Evolutionary conservation across 2,329 filamentous ascomycete species (phyloP).

Genomic region (Iodosphaeria phyllophila): DNA sequence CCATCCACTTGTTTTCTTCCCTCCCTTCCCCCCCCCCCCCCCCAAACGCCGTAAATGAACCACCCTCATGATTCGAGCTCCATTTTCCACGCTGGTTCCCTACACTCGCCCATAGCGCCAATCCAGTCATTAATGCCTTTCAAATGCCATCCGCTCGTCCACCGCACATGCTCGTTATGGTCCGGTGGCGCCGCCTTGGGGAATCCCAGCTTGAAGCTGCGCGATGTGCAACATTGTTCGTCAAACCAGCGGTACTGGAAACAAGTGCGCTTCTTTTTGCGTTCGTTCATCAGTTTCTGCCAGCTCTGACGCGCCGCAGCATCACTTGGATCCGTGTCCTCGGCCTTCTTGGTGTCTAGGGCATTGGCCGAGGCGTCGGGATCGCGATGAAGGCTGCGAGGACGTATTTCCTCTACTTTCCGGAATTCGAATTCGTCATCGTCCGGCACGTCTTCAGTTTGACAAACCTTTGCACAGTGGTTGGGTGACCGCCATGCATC

Average conservation of each 20-base stretch:
- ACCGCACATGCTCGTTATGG: conserved; percentile 13
- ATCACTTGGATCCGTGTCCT: conserved; percentile 10
- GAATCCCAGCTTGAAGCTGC: conserved; percentile 23
- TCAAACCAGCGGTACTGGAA: conserved; percentile 28
- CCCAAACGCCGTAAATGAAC: neutral
- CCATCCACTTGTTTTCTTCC: no score
- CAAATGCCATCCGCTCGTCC: conserved; percentile 25
- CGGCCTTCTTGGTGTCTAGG: conserved; percentile 10
- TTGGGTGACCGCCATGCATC: conserved; percentile 24
- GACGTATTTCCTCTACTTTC: conserved; percentile 1
- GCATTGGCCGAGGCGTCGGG: conserved; percentile 10
- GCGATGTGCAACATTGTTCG: conserved; percentile 22
- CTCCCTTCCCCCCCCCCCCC: no score
- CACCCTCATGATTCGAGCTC: conserved; percentile 9
- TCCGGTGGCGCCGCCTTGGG: conserved; percentile 15
- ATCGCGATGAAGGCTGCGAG: conserved; percentile 4
- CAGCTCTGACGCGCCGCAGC: conserved; percentile 7
- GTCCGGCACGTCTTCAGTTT: conserved; percentile 18
- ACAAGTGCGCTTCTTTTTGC: conserved; percentile 16
- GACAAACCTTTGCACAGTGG: conserved; percentile 30
- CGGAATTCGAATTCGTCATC: conserved; percentile 13
- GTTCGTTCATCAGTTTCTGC: conserved; percentile 10
- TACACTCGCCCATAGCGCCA: conserved; percentile 22
- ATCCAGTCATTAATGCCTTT: conserved; percentile 28
- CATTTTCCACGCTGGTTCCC: conserved; percentile 19